Evolutionary conservation across 208 protist genomes (phyloP), one percentile per base, ranked within the genome.

Genomic region (Strigomonas culicis): DNA sequence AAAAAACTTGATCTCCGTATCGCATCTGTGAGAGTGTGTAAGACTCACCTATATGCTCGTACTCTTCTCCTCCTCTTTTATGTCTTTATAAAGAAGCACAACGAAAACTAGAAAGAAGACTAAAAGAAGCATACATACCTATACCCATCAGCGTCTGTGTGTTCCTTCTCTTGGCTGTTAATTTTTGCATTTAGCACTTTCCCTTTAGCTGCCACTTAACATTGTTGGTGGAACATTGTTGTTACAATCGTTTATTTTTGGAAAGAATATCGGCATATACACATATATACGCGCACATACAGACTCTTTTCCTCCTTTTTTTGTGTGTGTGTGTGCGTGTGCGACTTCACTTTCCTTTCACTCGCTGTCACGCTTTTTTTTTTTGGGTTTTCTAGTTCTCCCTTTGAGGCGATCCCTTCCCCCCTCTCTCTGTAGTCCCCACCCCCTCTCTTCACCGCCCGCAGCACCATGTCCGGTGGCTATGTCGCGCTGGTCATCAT

Each of bases 401-500:
- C 52, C 4, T 46, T 36, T 64, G 28, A n/a, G 13, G 13, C 4
- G 28, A 59, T 47, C 47, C 31, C 41, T 68, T 41, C 36, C 50
- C 51, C 57, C 56, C 25, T 63, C 41, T 41, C 46, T 52, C 28
- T 59, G 27, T 70, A 22, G 34, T 57, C 31, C 10, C 24, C 50
- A 36, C 53, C 58, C 22, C n/a, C 13, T 19, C n/a, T 11, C 47
- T 10, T 39, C 34, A 39, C 10, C 34, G 10, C 10, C 34, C 4
- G 4, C 34, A 24, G 8, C 24, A 70, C 58, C 30, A 90, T 92
- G 84, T 60, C 72, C 1, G 52, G 28, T 10, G 79, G 64, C 4
- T 88, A 83, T 53, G 60, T 95, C 41, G 62, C 63, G 17, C 66
- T 79, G 51, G 80, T 78, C 41, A 73, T 92, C 39, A 64, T 92